Base-by-base conservation (phyloP, 2,329 filamentous ascomycete genomes). In the Alternaria atra region DNA sequence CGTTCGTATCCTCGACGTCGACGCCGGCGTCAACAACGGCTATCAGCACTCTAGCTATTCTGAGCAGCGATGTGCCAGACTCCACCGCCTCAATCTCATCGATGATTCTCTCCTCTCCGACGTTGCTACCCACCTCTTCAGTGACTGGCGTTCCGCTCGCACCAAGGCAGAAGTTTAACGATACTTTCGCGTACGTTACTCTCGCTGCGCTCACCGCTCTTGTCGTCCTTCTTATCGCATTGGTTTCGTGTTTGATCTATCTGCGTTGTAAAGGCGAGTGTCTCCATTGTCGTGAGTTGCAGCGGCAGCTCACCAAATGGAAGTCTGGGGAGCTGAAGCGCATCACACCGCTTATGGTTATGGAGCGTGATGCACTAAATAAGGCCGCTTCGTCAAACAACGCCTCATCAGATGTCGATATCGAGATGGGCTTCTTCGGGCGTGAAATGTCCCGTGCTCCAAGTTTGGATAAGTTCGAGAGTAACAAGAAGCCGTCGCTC, bases 251-350 rank as follows among this genome's bases (percentile, higher is more conserved):
- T 51, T 42, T 61, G 29, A n/a, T 62, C 23, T 63, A 54, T 29
- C 37, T 63, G 20, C 54, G 59, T 1, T 56, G 30, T n/a, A 48
- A 42, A 23, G 64, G 54, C 17, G 46, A 63, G 27, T 67, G 64
- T 40, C 57, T 52, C 2, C 55, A 46, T 1, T 67, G 64, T 43
- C 29, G 30, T 23, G 34, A 25, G 12, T 43, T 56, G 35, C 30
- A 53, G 15, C 32, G 48, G 6, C 44, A 65, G 25, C 42, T 67
- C 6, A n/a, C 27, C 2, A 65, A 63, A 35, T 67, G 57, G 54
- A 32, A 65, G 23, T 47, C 48, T 4, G 64, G 62, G 2, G 59
- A 67, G 32, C 48, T 61, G 13, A 61, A 61, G 35, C 29, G 37
- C 5, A 60, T 65, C 15, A 65, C 62, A 6, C 55, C 50, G 6